These are phyloP conservation scores for Backusella luteola DNA, from an alignment of 192 early-diverging fungal species.

Conservation along the genomic window DNA sequence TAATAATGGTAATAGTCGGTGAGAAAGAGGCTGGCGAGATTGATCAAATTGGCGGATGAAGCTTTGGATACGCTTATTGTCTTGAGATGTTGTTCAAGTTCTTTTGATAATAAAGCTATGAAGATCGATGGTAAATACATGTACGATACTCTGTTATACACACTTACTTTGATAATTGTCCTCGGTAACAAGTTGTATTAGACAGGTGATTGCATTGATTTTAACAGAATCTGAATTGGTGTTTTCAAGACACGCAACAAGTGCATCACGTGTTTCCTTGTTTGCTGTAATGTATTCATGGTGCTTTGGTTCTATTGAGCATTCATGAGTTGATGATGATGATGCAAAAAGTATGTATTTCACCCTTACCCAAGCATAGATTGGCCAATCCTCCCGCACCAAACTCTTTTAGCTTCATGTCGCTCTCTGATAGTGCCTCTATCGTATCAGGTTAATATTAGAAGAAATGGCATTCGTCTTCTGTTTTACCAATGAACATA, in stretches of 20 bases:
- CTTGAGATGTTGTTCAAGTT: not conserved
- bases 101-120: not conserved
- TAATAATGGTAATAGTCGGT: not conserved
- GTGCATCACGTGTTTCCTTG: not conserved
- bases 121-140: not conserved
- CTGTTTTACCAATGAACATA: conserved; percentile 37
- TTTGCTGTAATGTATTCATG: conserved; percentile 6
- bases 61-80: not conserved
- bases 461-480: too few relatives aligned
- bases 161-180: not conserved
- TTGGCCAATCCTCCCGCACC: conserved; percentile 31
- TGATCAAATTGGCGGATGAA: not conserved
- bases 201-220: conserved; percentile 8
- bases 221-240: not conserved
- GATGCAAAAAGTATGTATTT: not conserved
- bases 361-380: conserved; percentile 26
- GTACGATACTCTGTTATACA: not conserved
- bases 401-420: conserved; percentile 21
- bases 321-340: not conserved
- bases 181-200: conserved; percentile 5
- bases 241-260: conserved; percentile 5
- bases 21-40: not conserved
- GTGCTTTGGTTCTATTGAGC: conserved; percentile 1
- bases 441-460: not conserved
- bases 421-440: conserved; percentile 11